Base-by-base conservation (phyloP, 2,329 filamentous ascomycete species). In the Sporothrix globosa region DNA sequence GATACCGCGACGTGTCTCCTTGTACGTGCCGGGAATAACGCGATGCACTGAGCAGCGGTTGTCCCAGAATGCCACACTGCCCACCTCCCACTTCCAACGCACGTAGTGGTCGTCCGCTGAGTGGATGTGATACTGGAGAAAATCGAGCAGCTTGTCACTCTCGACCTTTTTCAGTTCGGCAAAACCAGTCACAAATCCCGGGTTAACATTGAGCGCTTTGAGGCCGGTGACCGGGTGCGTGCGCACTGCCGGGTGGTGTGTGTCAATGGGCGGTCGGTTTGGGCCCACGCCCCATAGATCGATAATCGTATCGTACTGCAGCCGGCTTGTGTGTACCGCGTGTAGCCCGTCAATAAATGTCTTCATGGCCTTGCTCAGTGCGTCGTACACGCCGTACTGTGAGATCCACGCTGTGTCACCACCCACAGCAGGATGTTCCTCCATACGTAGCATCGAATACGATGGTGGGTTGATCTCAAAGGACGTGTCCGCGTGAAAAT, bases 391-490 rank as follows among this genome's bases (percentile, higher is more conserved):
- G 0, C 82, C 82, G 54, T 83, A 83, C 27, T 79, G 77, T 0
- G 82, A 85, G 21, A 83, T 79, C 82, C 82, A 83, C 1, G 82
- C 81, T 1, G 83, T 85, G 70, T 84, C 83, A 0, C 82, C 83
- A 2, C 83, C 83, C 6, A 83, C 80, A 9, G 77, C 77, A 0
- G 84, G 83, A 70, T 83, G 82, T 68, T 84, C 82, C 73, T 85
- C 82, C 81, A 85, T 85, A 21, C 83, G 78, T 13, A 86, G 77
- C n/a, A 85, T 73, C 0, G 83, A 84, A 72, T 85, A 85, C 1
- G 80, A 82, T 0, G 83, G 83, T 2, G 83, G 83, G 71, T 85
- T 85, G 71, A 84, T 79, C 74, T 85, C 83, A 72, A 84, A 85
- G 0, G 81, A 83, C 1, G 82, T 84, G 74, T 86, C 83, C 39